These are phyloP conservation scores for Cucumis melo DNA, from an alignment of 306 rosid species.

Conservation along the genomic window DNA sequence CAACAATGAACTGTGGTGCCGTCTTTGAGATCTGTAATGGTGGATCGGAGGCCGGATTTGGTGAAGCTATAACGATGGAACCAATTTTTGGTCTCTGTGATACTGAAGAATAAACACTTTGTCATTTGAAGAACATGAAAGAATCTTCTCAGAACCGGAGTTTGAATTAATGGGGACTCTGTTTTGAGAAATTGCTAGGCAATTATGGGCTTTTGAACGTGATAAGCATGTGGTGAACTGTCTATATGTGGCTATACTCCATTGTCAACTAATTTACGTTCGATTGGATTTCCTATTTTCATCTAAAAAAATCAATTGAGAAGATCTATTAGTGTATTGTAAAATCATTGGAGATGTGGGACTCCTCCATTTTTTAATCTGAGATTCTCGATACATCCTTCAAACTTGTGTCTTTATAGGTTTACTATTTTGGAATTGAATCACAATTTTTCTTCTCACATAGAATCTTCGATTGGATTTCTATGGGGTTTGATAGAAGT, in stretches of 20 bases:
- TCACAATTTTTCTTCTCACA: no score
- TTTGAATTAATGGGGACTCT: background rate
- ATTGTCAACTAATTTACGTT: background rate
- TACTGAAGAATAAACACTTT: slow-evolving; percentile 53
- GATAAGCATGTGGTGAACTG: background rate
- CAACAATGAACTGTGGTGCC: slow-evolving; percentile 72
- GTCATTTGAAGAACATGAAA: slow-evolving; percentile 9
- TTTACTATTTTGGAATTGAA: no score
- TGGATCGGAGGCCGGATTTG: slow-evolving; percentile 53
- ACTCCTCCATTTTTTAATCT: no score
- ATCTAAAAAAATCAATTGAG: no score
- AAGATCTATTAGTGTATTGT: no score
- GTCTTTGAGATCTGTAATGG: slow-evolving; percentile 41
- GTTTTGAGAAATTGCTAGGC: background rate
- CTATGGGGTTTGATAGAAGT: no score
- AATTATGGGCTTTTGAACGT: background rate
- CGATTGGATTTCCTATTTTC: no score
- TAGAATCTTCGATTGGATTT: no score
- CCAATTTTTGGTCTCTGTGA: slow-evolving; percentile 42
- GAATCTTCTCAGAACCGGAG: background rate
- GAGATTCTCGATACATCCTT: no score
- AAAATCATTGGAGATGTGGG: no score
- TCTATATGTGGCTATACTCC: background rate
- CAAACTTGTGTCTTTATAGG: no score
- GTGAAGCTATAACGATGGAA: slow-evolving; percentile 35